These are phyloP conservation scores for Lagerstroemia speciosa DNA, from an alignment of 345 rosid species.

Conservation along the genomic window DNA sequence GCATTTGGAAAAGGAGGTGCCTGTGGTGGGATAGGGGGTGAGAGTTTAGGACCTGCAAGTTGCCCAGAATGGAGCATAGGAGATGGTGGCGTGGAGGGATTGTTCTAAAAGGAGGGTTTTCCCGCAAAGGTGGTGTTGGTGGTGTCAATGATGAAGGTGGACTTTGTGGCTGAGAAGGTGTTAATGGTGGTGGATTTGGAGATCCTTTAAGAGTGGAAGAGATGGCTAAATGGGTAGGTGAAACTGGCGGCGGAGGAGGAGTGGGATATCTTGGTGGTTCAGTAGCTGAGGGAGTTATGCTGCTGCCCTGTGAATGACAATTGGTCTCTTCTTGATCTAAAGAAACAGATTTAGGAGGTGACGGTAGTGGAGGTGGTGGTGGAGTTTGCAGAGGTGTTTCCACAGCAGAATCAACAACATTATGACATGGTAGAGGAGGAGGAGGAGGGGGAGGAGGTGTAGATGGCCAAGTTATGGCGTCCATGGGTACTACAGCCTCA, in stretches of 20 bases:
- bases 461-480: constrained; percentile 19
- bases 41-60: constrained; percentile 15
- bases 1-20: neutral
- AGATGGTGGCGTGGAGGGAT: constrained; percentile 36
- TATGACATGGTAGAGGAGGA: constrained; percentile 17
- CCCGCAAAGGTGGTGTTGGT: constrained; percentile 20
- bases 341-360: constrained; percentile 1
- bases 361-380: neutral
- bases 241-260: constrained; percentile 7
- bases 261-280: neutral
- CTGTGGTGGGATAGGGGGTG: constrained; percentile 20
- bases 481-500: constrained; percentile 17
- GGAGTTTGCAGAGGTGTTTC: constrained; percentile 2
- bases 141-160: constrained; percentile 20
- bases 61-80: constrained; percentile 26
- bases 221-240: constrained; percentile 11
- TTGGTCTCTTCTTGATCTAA: neutral
- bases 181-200: constrained; percentile 8
- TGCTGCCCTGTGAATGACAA: neutral
- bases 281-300: neutral
- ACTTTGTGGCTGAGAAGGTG: no score
- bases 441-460: constrained; percentile 27
- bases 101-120: constrained; percentile 13
- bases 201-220: constrained; percentile 16
- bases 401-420: constrained; percentile 21